phyloP scores from a whole-genome alignment of 768 basidiomycete genomes.

The Mycena rebaudengoi region DNA sequence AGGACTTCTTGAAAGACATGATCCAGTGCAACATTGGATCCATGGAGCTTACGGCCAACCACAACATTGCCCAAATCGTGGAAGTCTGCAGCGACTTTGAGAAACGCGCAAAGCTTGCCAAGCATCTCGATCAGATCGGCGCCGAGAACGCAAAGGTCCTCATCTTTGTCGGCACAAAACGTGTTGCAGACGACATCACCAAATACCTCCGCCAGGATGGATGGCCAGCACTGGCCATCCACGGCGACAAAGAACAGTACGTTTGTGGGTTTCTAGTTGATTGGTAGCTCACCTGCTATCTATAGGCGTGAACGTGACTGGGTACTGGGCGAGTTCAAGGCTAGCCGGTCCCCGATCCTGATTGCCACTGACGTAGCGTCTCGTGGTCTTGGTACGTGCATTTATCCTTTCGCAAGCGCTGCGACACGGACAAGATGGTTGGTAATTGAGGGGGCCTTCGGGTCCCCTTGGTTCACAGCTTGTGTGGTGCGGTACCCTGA shows the following conservation, averaged over 20 bases:
- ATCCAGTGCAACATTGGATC: conserved; percentile 99
- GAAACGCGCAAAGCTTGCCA: conserved; percentile 95
- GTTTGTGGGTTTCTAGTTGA: conserved; percentile 37
- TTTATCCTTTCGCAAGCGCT: conserved; percentile 58
- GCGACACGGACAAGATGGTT: conserved; percentile 34
- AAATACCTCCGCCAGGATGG: conserved; percentile 98
- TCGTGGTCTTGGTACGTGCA: conserved; percentile 97
- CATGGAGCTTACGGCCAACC: conserved; percentile 97
- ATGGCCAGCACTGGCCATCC: conserved; percentile 99
- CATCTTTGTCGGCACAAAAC: conserved; percentile 98
- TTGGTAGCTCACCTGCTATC: background rate
- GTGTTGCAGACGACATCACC: conserved; percentile 98
- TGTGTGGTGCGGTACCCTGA: conserved; percentile 38
- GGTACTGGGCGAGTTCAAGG: conserved; percentile 98
- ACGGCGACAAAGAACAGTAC: conserved; percentile 99
- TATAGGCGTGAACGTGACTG: conserved; percentile 95
- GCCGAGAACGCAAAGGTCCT: conserved; percentile 97
- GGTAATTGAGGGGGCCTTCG: conserved; percentile 27
- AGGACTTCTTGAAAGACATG: conserved; percentile 96
- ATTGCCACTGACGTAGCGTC: conserved; percentile 99
- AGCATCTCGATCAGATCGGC: conserved; percentile 96
- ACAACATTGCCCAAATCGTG: conserved; percentile 95
- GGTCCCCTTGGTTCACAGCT: conserved; percentile 27
- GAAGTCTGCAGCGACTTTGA: conserved; percentile 98
- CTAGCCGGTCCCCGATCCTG: conserved; percentile 95